Conservation (phyloP, 768 basidiomycete species). For the Serpula lacrymans region DNA sequence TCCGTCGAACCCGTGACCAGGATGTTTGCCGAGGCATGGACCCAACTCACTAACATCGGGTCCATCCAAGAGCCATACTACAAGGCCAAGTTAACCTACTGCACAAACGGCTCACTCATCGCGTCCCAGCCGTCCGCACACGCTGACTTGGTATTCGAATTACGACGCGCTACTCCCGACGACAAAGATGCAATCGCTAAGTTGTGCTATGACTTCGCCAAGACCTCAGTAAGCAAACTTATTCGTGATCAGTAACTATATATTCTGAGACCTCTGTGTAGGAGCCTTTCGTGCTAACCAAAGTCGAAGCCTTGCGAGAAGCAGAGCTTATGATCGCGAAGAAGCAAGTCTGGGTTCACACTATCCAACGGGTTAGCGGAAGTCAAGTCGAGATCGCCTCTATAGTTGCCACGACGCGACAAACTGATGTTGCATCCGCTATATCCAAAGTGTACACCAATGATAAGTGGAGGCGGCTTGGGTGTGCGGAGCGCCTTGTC, state of each 20-base stretch:
- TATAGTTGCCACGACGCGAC: constrained; percentile 66
- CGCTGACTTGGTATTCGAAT: constrained; percentile 24
- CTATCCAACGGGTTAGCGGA: constrained; percentile 30
- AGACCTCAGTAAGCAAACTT: constrained; percentile 46
- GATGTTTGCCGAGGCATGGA: constrained; percentile 50
- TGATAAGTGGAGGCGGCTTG: constrained; percentile 44
- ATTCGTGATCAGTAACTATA: neutral
- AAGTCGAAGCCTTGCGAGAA: constrained; percentile 43
- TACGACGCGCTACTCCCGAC: constrained; percentile 39
- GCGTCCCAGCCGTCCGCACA: constrained; percentile 14
- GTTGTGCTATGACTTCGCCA: constrained; percentile 56
- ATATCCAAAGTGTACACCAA: constrained; percentile 74
- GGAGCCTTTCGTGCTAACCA: constrained; percentile 54
- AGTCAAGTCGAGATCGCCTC: constrained; percentile 48
- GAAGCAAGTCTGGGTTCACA: constrained; percentile 58
- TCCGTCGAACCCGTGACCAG: constrained; percentile 45
- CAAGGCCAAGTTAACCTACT: constrained; percentile 53
- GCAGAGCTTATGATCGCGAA: constrained; percentile 46
- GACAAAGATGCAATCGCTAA: constrained; percentile 32
- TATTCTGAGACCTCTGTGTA: constrained; percentile 16
- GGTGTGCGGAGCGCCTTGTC: constrained; percentile 62
- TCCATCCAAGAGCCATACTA: constrained; percentile 51
- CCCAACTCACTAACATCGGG: constrained; percentile 38
- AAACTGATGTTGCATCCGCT: constrained; percentile 51
- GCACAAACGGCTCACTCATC: constrained; percentile 43